Percentiles rank a stretch among this genome's conserved stretches.
phyloP scores from a whole-genome alignment of 441 rosid species.

The Hura crepitans region DNA sequence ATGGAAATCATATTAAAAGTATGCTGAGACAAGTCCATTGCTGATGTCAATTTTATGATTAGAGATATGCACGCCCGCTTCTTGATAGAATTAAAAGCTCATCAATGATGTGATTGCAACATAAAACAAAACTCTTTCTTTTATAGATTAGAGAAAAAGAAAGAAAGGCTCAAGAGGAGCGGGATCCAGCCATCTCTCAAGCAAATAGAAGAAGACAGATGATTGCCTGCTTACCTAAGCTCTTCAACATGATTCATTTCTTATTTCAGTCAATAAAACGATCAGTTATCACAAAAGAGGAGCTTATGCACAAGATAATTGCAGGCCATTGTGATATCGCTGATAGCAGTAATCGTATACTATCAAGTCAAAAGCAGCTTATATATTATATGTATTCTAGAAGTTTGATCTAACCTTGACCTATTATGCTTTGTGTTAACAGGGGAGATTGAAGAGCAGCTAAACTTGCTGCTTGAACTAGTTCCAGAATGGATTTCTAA shows the following conservation, averaged over 20 bases:
- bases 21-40: neutral
- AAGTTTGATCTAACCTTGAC: conserved; percentile 16
- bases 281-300: conserved; percentile 73
- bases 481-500: conserved; percentile 86
- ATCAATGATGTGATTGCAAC: neutral
- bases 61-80: neutral
- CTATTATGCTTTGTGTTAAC: conserved; percentile 21
- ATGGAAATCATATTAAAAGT: neutral
- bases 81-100: neutral
- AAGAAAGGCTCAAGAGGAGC: conserved; percentile 57
- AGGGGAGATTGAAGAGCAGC: conserved; percentile 84
- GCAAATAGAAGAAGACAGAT: conserved; percentile 70
- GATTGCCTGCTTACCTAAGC: conserved; percentile 74
- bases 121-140: neutral
- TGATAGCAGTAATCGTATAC: conserved; percentile 59
- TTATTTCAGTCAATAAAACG: conserved; percentile 63
- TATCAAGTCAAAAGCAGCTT: neutral
- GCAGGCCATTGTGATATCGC: conserved; percentile 53
- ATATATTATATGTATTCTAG: neutral
- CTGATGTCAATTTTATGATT: neutral
- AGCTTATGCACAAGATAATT: conserved; percentile 67
- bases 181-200: conserved; percentile 74
- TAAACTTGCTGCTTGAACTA: conserved; percentile 57
- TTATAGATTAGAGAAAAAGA: conserved; percentile 78
- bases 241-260: conserved; percentile 67